Base-by-base conservation (phyloP, 2,329 filamentous ascomycete genomes). In the Hyphodiscus sp. region DNA sequence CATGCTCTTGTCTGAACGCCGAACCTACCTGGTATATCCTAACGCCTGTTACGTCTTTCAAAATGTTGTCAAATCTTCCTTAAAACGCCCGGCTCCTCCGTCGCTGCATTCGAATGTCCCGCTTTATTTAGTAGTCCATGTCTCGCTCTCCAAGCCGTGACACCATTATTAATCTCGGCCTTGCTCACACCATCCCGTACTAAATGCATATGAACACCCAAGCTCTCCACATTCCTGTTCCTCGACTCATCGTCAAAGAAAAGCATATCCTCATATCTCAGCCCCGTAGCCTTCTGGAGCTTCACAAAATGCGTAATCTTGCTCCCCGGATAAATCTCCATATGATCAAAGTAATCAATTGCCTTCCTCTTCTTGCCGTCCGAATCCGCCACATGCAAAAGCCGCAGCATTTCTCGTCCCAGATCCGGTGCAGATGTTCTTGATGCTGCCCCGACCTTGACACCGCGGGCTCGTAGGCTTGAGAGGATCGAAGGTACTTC, bases 181-280 rank as follows among this genome's bases (percentile, higher is more conserved):
- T 82, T 85, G 1, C 80, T 85, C 51, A 96, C 82, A 0, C 91
- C 91, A 67, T 95, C 86, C 52, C 80, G 74, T 0, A 97, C 86
- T 48, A 96, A 72, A 66, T 83, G 83, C 82, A 97, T 67, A 19
- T 61, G 64, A 4, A 67, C 87, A 0, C 91, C 91, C 48, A 96
- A 65, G 23, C 67, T 73, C 73, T 85, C 82, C 0, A 95, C 92
- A 67, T 96, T 91, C 54, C 82, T 77, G 67, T 97, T 97, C 56
- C 92, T 74, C 50, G 78, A 77, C 78, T 97, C 92, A 63, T 97
- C 92, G 63, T 97, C 92, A 61, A 97, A 97, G 70, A 97, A 97
- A 33, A 97, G 69, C 86, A 97, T 95, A 47, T 96, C 89, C 59
- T 86, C 80, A 65, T 82, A 95, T 6, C 75, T 73, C 2, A 96